These are phyloP conservation scores for Clarkia xantiana DNA, from an alignment of 345 rosid genomes.

Conservation along the genomic window DNA sequence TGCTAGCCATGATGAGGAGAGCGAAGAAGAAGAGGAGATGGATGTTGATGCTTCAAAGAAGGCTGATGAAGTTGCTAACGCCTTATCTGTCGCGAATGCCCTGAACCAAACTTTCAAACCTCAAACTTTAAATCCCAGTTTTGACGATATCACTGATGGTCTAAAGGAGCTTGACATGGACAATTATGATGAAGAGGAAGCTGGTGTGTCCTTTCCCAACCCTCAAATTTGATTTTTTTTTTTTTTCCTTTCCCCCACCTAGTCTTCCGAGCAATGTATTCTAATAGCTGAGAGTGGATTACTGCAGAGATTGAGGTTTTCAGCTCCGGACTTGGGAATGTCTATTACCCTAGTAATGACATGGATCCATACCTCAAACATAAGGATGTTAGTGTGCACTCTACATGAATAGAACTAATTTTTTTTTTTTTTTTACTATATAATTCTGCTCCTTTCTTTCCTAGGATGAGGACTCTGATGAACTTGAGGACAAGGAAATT, in stretches of 20 bases:
- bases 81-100: too few species aligned
- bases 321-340: constrained; percentile 56
- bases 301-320: constrained; percentile 54
- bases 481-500: too few species aligned
- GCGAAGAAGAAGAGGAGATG: constrained; percentile 36
- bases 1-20: constrained; percentile 28
- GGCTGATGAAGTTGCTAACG: too few species aligned
- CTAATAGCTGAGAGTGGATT: background rate
- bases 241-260: too few species aligned
- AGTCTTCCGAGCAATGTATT: background rate
- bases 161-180: constrained; percentile 83
- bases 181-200: constrained; percentile 78
- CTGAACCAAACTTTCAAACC: too few species aligned
- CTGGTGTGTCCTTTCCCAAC: constrained; percentile 23
- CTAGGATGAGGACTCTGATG: too few species aligned
- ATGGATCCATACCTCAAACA: constrained; percentile 78
- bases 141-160: too few species aligned
- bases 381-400: constrained; percentile 31
- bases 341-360: constrained; percentile 76
- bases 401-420: background rate
- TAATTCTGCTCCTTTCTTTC: background rate
- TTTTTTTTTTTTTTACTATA: constrained; percentile 7
- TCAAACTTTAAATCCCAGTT: too few species aligned
- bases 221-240: background rate
- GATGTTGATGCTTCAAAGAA: too few species aligned